Evolutionary conservation across 306 rosid genomes (phyloP), one percentile per base, ranked within the genome.

Genomic region (Fagus sylvatica): DNA sequence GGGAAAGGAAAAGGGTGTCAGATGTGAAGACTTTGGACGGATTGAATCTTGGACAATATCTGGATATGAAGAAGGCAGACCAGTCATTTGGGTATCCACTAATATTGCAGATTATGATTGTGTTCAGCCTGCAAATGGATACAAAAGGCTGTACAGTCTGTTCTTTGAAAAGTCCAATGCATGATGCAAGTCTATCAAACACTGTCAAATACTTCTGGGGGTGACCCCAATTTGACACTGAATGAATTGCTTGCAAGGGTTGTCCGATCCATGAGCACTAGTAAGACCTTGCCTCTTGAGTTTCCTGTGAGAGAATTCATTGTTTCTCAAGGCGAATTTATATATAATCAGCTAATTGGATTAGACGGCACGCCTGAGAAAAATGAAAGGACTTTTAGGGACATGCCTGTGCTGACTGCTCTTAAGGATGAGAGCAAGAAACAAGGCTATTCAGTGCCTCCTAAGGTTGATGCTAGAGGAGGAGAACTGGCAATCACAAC

Each of bases 241-340:
- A 96, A 94, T 75, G 98, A 94, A 85, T 79, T 94, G 75, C 91
- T 94, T 78, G 97, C 96, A 67, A 94, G 97, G 33, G 80, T 90
- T 67, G 93, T 88, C 48, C 90, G 91, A 42, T 73, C 88, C 37
- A 84, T 91, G 91, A 85, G 90, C 80, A 91, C 89, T 64, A 84
- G 72, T 78, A 90, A 89, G 80, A 73, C 46, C 74, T 89, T 88
- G 76, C 81, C 94, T 74, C 84, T 91, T n/a, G 83, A 88, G 81
- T 85, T 89, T 46, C 84, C 94, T 59, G 54, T 90, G 56, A 94
- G 83, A 73, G 98, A 92, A 1, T 94, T 92, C 70, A 74, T 94
- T 30, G 13, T 88, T 55, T 83, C 91, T 65, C 98, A 89, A 80
- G 98, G 96, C 0, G 96, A 89, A 57, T 94, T 94, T 74, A 89